phyloP scores from a whole-genome alignment of 2,329 filamentous ascomycete genomes.

The Westerdykella ornata region DNA sequence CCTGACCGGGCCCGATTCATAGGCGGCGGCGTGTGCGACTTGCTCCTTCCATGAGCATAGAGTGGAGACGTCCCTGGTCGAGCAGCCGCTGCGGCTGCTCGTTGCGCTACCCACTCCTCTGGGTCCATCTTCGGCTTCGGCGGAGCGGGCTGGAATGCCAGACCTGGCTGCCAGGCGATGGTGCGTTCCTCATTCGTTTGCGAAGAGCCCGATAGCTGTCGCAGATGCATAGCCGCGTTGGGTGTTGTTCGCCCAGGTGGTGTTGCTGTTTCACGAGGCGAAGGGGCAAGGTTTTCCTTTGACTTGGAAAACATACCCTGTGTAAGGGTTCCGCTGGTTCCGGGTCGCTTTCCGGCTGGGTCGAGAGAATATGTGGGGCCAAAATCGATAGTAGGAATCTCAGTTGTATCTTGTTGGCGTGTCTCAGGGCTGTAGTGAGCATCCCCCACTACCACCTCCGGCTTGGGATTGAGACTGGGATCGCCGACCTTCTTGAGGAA shows the following conservation, averaged over 20 bases:
- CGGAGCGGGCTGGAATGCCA: constrained; percentile 44
- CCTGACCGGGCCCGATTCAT: constrained; percentile 40
- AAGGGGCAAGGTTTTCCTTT: constrained; percentile 26
- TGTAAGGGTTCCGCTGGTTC: constrained; percentile 49
- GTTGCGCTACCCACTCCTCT: constrained; percentile 78
- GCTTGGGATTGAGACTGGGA: constrained; percentile 38
- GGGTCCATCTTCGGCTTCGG: constrained; percentile 55
- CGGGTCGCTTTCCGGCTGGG: constrained; percentile 50
- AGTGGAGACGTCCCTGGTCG: constrained; percentile 37
- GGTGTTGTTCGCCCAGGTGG: constrained; percentile 30
- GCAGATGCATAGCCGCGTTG: constrained; percentile 40
- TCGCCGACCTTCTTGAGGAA: constrained; percentile 70
- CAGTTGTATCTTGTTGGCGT: constrained; percentile 31
- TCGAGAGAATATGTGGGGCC: constrained; percentile 71
- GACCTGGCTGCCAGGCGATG: constrained; percentile 73
- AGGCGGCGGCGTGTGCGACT: constrained; percentile 46
- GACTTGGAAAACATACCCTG: constrained; percentile 29
- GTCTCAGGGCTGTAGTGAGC: constrained; percentile 35
- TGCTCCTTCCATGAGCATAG: constrained; percentile 52
- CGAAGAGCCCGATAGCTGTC: constrained; percentile 33
- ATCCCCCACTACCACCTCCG: constrained; percentile 44
- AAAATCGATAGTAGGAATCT: constrained; percentile 74
- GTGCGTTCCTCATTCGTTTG: constrained; percentile 51
- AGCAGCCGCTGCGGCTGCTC: constrained; percentile 52
- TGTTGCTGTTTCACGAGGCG: constrained; percentile 25